Conservation (phyloP, 805 yeast genomes). For the Lipomyces japonicus region DNA sequence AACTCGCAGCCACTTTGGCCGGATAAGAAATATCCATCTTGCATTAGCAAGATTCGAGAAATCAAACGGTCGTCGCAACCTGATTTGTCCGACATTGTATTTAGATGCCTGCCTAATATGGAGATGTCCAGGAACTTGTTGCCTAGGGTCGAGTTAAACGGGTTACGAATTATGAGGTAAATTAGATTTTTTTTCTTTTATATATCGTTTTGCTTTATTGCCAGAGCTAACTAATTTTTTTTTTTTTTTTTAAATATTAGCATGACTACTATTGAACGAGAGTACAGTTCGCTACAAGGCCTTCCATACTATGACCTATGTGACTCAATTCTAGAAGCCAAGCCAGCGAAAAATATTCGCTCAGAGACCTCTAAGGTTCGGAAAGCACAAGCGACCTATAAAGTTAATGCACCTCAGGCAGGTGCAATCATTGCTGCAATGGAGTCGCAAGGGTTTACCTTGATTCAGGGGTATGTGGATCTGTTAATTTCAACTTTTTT, state of each 20-base stretch:
- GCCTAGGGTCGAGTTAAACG: conserved; percentile 61
- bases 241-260: conserved; percentile 31
- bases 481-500: background rate
- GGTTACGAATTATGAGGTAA: conserved; percentile 64
- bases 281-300: conserved; percentile 77
- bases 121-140: conserved; percentile 53
- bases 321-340: conserved; percentile 62
- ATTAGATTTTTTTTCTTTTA: background rate
- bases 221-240: background rate
- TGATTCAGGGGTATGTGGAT: conserved; percentile 69
- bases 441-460: conserved; percentile 66
- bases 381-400: conserved; percentile 47
- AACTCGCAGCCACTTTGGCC: conserved; percentile 24
- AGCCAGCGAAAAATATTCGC: conserved; percentile 46
- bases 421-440: conserved; percentile 76
- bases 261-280: conserved; percentile 91
- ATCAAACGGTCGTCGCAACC: conserved; percentile 56
- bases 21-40: conserved; percentile 40
- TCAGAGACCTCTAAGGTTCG: conserved; percentile 41
- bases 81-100: conserved; percentile 69
- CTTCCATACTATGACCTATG: conserved; percentile 74
- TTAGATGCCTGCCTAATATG: conserved; percentile 54
- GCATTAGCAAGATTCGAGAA: conserved; percentile 77
- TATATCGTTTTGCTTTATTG: background rate
- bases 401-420: conserved; percentile 87